Conservation (phyloP, 2,329 filamentous ascomycete genomes). For the Penicillium sp. region DNA sequence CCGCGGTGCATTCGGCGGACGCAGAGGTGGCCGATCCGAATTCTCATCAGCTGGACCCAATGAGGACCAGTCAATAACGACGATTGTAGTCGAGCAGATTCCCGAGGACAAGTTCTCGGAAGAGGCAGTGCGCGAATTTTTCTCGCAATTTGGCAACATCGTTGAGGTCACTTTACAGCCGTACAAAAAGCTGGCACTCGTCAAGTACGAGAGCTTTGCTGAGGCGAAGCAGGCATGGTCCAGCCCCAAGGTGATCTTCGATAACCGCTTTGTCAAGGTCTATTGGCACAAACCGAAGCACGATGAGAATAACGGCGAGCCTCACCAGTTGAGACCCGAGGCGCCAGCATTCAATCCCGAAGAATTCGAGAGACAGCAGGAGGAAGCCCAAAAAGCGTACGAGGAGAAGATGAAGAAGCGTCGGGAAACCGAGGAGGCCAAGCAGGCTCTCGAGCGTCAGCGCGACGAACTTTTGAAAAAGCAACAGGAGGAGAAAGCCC, state of each 20-base stretch:
- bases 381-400: constrained; percentile 55
- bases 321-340: constrained; percentile 24
- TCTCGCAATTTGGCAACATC: constrained; percentile 57
- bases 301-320: constrained; percentile 29
- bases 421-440: constrained; percentile 52
- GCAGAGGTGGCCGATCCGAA: constrained; percentile 47
- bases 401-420: constrained; percentile 55
- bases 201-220: constrained; percentile 54
- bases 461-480: constrained; percentile 50
- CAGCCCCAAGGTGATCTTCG: constrained; percentile 62
- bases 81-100: constrained; percentile 61
- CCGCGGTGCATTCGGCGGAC: constrained; percentile 40
- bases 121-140: constrained; percentile 54
- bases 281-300: constrained; percentile 57
- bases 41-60: constrained; percentile 55
- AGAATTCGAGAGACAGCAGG: constrained; percentile 55
- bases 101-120: constrained; percentile 58
- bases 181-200: constrained; percentile 53
- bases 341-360: constrained; percentile 53
- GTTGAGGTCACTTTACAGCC: constrained; percentile 54
- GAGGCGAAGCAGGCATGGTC: constrained; percentile 56
- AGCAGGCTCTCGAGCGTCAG: constrained; percentile 54
- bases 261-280: constrained; percentile 64
- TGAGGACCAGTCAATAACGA: constrained; percentile 53
- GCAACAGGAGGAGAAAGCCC: constrained; percentile 55